phyloP scores from a whole-genome alignment of 2,329 filamentous ascomycete genomes.

The Neonectria faginata region DNA sequence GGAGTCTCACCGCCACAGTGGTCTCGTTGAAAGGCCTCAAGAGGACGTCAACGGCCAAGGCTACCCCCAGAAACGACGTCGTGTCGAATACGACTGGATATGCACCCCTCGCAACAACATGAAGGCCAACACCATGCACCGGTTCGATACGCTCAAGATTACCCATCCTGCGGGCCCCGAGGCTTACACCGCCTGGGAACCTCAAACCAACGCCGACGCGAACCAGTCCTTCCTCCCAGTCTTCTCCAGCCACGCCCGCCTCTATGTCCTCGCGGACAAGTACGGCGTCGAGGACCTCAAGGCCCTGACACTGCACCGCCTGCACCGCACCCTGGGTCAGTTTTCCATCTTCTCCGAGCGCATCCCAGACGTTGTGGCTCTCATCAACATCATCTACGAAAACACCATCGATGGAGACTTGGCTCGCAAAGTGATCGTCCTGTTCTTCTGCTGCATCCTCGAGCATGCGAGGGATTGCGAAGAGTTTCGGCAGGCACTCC shows the following conservation, averaged over 20 bases:
- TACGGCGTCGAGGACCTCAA: constrained; percentile 38
- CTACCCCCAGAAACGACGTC: constrained; percentile 14
- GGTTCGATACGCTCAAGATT: constrained; percentile 19
- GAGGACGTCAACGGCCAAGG: neutral
- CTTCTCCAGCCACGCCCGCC: constrained; percentile 39
- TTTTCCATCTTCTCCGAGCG: constrained; percentile 32
- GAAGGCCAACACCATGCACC: constrained; percentile 34
- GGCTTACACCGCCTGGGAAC: neutral
- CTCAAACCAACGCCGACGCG: neutral
- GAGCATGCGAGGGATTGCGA: constrained; percentile 31
- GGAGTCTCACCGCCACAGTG: neutral
- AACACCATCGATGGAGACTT: constrained; percentile 38
- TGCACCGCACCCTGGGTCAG: constrained; percentile 33
- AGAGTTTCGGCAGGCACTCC: constrained; percentile 32
- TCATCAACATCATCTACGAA: constrained; percentile 38
- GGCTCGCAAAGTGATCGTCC: constrained; percentile 35
- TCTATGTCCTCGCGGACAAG: constrained; percentile 45
- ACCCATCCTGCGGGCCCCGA: neutral
- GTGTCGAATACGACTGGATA: constrained; percentile 4
- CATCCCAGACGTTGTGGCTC: constrained; percentile 34
- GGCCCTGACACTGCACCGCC: constrained; percentile 32
- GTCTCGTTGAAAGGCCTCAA: neutral
- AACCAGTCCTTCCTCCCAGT: constrained; percentile 28
- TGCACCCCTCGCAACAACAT: constrained; percentile 8
- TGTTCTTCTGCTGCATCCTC: constrained; percentile 39